phyloP scores from a whole-genome alignment of 2,329 filamentous ascomycete genomes.

The Thelonectria rubi region DNA sequence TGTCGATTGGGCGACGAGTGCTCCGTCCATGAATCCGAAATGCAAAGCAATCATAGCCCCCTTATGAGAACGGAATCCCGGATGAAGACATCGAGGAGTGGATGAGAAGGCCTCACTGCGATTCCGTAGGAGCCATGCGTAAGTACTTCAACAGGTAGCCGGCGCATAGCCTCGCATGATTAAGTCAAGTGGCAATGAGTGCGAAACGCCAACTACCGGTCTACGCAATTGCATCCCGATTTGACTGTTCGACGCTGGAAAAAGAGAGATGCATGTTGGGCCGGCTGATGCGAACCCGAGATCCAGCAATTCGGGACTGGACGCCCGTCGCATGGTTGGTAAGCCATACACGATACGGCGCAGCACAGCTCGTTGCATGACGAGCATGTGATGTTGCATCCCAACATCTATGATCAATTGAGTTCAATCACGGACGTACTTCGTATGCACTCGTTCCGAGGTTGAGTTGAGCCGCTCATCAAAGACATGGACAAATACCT shows the following conservation, averaged over 20 bases:
- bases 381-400: conserved; percentile 15
- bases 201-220: not conserved
- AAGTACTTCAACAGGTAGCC: not conserved
- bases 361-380: not conserved
- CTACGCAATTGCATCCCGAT: not conserved
- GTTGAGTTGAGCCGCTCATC: not conserved
- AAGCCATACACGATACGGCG: not conserved
- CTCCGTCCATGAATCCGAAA: not conserved
- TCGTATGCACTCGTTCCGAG: not conserved
- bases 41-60: too few species aligned
- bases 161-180: not conserved
- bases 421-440: not conserved
- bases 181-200: not conserved
- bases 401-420: conserved; percentile 9
- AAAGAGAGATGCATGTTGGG: not conserved
- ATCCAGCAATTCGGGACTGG: not conserved
- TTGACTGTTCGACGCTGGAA: not conserved
- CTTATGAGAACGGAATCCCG: not conserved
- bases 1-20: conserved; percentile 17
- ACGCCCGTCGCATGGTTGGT: not conserved
- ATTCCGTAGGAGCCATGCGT: not conserved
- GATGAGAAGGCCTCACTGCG: not conserved
- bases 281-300: not conserved
- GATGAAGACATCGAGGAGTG: not conserved
- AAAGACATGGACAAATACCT: too few species aligned